Percentiles rank a stretch among this genome's conserved stretches.
These are phyloP conservation scores for Candida ortonii DNA, from an alignment of 805 yeast species.

Conservation along the genomic window DNA sequence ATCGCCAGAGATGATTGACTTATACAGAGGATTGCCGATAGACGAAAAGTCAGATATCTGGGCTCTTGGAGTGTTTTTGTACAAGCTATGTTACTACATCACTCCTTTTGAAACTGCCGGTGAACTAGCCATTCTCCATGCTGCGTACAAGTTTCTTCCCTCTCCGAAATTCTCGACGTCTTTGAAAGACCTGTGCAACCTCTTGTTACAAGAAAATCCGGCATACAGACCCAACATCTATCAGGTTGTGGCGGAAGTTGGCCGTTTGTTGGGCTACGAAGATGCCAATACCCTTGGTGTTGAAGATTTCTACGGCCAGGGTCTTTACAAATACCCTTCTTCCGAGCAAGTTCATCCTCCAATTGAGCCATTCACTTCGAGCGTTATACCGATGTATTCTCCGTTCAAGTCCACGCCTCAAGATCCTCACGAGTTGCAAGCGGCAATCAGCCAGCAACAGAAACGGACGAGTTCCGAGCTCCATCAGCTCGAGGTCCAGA, in stretches of 20 bases:
- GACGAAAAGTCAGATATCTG: slow-evolving; percentile 93
- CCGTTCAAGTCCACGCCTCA: slow-evolving; percentile 36
- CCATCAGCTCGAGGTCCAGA: slow-evolving; percentile 40
- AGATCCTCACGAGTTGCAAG: slow-evolving; percentile 46
- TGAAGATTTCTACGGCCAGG: slow-evolving; percentile 33
- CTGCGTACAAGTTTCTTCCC: slow-evolving; percentile 73
- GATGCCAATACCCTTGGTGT: slow-evolving; percentile 30
- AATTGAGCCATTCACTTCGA: slow-evolving; percentile 30
- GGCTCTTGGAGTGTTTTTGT: slow-evolving; percentile 93
- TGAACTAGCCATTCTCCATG: slow-evolving; percentile 82
- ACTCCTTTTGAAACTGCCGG: slow-evolving; percentile 93
- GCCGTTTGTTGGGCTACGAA: slow-evolving; percentile 55
- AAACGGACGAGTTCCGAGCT: slow-evolving; percentile 25
- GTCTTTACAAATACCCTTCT: slow-evolving; percentile 30
- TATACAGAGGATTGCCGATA: slow-evolving; percentile 76
- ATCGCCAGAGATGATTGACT: slow-evolving; percentile 93
- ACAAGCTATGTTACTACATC: slow-evolving; percentile 85
- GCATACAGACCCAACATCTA: slow-evolving; percentile 79
- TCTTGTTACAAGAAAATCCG: slow-evolving; percentile 83
- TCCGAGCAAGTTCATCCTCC: slow-evolving; percentile 27
- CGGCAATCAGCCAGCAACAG: slow-evolving; percentile 34
- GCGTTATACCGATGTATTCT: slow-evolving; percentile 29
- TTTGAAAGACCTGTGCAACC: slow-evolving; percentile 69
- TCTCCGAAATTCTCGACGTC: slow-evolving; percentile 68
- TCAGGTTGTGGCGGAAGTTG: slow-evolving; percentile 67